Evolutionary conservation across 352 stramenopile species (phyloP), one percentile per base, ranked within the genome.

Genomic region (Globisporangium cystogenes): DNA sequence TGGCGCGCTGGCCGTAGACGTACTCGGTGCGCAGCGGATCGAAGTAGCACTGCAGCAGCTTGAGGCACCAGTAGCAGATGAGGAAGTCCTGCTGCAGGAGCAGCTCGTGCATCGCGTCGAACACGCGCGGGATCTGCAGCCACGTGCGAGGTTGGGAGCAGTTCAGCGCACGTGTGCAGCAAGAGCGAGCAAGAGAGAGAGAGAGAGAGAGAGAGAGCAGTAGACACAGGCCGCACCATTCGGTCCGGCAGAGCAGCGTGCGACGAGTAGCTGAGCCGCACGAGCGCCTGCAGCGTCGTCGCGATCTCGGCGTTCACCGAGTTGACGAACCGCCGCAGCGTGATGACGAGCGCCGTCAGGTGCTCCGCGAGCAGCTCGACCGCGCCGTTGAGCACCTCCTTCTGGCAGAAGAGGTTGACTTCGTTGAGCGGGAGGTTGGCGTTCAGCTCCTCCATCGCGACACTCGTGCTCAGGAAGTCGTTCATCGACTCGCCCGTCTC

Each of bases 11-110:
- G 12, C 67, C 53, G 10, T 72, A 66, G 45, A 60, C 50, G 41
- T 62, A 51, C 29, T 65, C 56, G 45, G 65, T 21, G 35, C 67
- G 49, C 45, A 56, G 23, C 21, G 67, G 59, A n/a, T 75, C 75
- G 52, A 90, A 82, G 54, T 85, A 80, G 41, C 71, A 72, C 51
- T 90, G 77, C 10, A 90, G 46, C 11, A 88, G 55, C 39, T 78
- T 67, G 20, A 90, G 59, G 18, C 76, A 82, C 80, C 80, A 90
- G 51, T 88, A 90, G 35, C 65, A 74, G 7, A 61, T 75, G 39
- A 90, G 63, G 33, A 76, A 70, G 35, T 90, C 72, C 48, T 79
- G 72, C 27, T 81, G 72, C 6, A 72, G 40, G 45, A 90, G 56
- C 8, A 90, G 68, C 37, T 83, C 76, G 23, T 83, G 64, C 0